Evolutionary conservation across 495 filamentous ascomycete genomes (phyloP), one percentile per base, ranked within the genome.

Genomic region (Tuber calosporum): DNA sequence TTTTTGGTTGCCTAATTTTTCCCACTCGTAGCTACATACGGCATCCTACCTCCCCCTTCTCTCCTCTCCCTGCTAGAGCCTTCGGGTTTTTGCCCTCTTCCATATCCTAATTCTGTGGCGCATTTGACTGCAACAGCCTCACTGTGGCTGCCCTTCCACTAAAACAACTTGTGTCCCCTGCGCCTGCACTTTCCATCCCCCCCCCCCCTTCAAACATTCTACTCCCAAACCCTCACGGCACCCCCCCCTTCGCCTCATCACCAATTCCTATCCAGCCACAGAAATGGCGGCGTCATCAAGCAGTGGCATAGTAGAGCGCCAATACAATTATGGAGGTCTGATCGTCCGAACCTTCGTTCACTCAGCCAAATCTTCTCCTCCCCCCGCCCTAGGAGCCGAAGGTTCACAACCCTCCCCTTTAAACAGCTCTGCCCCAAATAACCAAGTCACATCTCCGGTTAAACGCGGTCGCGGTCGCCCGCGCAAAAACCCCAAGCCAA

Each of bases 271-370:
- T 30, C 7, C 26, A 26, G 30, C 26, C 53, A 62, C 53, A 26
- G 1, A 62, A 34, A 62, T 62, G 53, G 53, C 53, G 26, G 53
- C 53, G 26, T 62, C 53, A 62, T 62, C 53, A 13, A 62, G 53
- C 53, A 62, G 53, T 26, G 53, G 53, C 26, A 77, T 77, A 20
- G 41, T 77, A 36, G 75, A 77, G 40, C 75, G 75, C 36, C 74
- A 74, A 53, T 77, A 76, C 62, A 76, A 74, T 67, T 77, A 73
- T 45, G 69, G 75, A 7, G 75, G 75, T 3, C 74, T 77, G 22
- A 74, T 77, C n/a, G 38, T 77, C 48, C 45, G 75, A n/a, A 77
- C 75, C 26, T 77, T 77, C 62, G 73, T 48, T n/a, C 74, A 72
- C 30, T 42, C 53, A 13, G 26, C 69, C 15, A 71, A 77, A 26